Evolutionary conservation across 192 early-diverging fungal genomes (phyloP), one percentile per base, ranked within the genome.

Genomic region (Entomortierella parvispora): DNA sequence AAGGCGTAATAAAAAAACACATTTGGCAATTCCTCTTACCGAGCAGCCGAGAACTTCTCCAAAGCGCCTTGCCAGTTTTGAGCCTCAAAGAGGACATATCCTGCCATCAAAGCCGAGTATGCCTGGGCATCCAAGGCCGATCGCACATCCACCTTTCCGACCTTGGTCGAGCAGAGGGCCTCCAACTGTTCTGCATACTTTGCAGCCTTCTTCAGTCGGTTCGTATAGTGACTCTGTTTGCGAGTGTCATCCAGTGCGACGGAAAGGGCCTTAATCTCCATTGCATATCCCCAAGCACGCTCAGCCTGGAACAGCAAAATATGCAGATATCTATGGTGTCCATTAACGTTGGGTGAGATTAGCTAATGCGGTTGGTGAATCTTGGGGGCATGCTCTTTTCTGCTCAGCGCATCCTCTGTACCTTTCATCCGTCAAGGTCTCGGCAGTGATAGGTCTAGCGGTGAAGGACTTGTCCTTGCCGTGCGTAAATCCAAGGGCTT

Each of bases 281-380:
- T 94, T 22, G 88, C 88, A 57, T 92, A 92, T 45, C 85, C 83
- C 92, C 91, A 95, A 17, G 83, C 82, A 20, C 93, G 84, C 65
- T 95, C 94, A 0, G 90, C 82, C 54, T 92, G 83, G 62, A 91
- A 93, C 9, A 94, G 76, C 26, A 86, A 66, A 17, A 92, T 66
- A 26, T 90, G 82, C 40, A 93, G 75, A 60, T 85, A 85, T 60
- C 88, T 89, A 71, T 46, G 22, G 20, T 69, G 20, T 42, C n/a
- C 6, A 31, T 23, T 15, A 33, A n/a, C n/a, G n/a, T n/a, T n/a
- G n/a, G n/a, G n/a, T n/a, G n/a, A n/a, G n/a, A n/a, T n/a, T n/a
- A n/a, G n/a, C n/a, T n/a, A n/a, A n/a, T n/a, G n/a, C n/a, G n/a
- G n/a, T n/a, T n/a, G n/a, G n/a, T n/a, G n/a, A n/a, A n/a, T n/a